Evolutionary conservation across 257 asterid genomes (phyloP), one percentile per base, ranked within the genome.

Genomic region (Anisodus tanguticus): DNA sequence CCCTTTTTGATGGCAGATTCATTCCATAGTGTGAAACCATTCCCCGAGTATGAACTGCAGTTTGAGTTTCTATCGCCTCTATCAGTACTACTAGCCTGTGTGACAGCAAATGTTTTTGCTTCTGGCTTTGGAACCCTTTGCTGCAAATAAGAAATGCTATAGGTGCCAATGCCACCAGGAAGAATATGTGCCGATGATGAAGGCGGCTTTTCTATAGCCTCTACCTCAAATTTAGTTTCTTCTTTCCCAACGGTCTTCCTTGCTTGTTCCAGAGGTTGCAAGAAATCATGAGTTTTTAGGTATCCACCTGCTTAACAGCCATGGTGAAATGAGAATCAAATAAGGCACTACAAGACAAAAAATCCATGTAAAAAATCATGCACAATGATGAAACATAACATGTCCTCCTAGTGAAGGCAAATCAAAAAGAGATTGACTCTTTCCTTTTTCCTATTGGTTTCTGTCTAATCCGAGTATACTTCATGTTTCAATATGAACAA

Each of bases 91-190:
- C 90, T 93, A n/a, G 93, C 87, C 84, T 90, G 97, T 47, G 94
- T 87, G 83, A 88, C 81, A 62, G 83, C 53, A 72, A 84, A 89
- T 78, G 88, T 63, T 85, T 87, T 79, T 70, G 88, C 89, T 59
- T 93, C 94, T 17, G 93, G 92, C 84, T 90, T 91, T 51, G 85
- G 88, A 76, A 68, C 89, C 86, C 90, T 88, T 81, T 92, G 95
- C 81, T 93, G 92, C 80, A 88, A 89, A 85, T 92, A 91, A 80
- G 97, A 92, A 83, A 93, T 92, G 91, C 94, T 93, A 83, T 91
- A 94, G 13, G 95, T 90, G 81, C 94, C 99, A 80, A 92, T 88
- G 78, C 98, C 98, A 85, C 99, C 98, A 41, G 97, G 97, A 66
- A 94, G 97, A 85, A 88, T 57, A 89, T 89, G 93, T 83, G 90